Evolutionary conservation across 371 early-diverging fungal genomes (phyloP).

Genomic region (Mucor velutinosus): DNA sequence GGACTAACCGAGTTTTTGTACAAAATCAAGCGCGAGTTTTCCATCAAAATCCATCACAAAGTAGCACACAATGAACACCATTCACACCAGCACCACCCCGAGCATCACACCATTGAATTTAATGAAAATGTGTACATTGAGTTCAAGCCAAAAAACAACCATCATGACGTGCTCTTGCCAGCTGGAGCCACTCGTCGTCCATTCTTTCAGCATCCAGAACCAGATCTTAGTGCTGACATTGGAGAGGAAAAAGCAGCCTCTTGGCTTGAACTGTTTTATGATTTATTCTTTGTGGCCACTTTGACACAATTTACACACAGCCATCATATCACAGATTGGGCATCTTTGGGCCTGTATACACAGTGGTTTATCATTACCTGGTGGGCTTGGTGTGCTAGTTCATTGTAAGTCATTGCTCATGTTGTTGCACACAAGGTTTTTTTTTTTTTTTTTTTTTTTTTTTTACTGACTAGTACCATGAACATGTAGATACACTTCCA

Average conservation of each 20-base stretch:
- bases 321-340: slow-evolving; percentile 61
- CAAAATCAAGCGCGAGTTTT: slow-evolving; percentile 55
- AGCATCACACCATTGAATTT: slow-evolving; percentile 42
- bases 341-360: slow-evolving; percentile 52
- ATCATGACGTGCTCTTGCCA: slow-evolving; percentile 13
- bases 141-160: slow-evolving; percentile 41
- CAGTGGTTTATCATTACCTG: slow-evolving; percentile 63
- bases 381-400: slow-evolving; percentile 62
- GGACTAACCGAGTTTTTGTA: slow-evolving; percentile 55
- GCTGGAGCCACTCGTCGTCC: slow-evolving; percentile 39
- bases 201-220: slow-evolving; percentile 53
- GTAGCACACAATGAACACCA: slow-evolving; percentile 19
- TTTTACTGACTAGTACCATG: background rate
- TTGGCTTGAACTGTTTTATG: slow-evolving; percentile 62
- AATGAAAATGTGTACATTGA: slow-evolving; percentile 49
- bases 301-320: slow-evolving; percentile 61
- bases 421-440: background rate
- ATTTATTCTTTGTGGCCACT: slow-evolving; percentile 61
- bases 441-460: no score
- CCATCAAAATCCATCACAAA: slow-evolving; percentile 56
- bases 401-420: slow-evolving; percentile 33
- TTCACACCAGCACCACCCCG: slow-evolving; percentile 15
- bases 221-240: slow-evolving; percentile 55
- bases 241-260: slow-evolving; percentile 54
- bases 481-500: slow-evolving; percentile 47